phyloP scores from a whole-genome alignment of 2,329 filamentous ascomycete genomes.

The Helotiales sp. region DNA sequence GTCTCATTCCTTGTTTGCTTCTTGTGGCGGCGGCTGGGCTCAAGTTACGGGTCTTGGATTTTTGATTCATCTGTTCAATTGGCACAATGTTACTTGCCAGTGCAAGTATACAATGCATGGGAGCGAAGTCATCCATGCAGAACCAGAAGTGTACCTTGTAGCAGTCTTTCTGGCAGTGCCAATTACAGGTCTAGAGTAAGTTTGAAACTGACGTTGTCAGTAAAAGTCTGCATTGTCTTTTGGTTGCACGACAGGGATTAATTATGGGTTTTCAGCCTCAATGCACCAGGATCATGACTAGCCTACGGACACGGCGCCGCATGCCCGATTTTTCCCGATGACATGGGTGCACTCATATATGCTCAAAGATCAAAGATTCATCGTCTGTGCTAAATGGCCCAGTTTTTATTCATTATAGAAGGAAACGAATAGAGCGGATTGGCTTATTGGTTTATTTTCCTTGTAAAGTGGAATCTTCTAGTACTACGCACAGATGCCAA shows the following conservation, averaged over 20 bases:
- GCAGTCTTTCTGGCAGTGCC: not conserved
- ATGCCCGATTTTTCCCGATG: conserved; percentile 12
- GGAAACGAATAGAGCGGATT: not conserved
- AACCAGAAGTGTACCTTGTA: not conserved
- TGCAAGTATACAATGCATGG: not conserved
- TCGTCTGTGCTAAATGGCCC: not conserved
- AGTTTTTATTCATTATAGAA: not conserved
- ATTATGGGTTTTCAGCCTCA: conserved; percentile 23
- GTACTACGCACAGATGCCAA: not conserved
- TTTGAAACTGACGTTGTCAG: not conserved
- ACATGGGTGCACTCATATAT: not conserved
- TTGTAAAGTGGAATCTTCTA: not conserved
- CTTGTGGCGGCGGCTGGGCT: not conserved
- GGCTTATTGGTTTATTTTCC: not conserved
- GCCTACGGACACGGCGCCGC: not conserved
- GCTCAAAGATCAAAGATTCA: not conserved
- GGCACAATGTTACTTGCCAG: not conserved
- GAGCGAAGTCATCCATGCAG: not conserved
- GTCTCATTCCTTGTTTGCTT: conserved; percentile 19
- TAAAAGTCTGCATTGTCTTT: not conserved
- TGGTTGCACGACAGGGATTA: conserved; percentile 28
- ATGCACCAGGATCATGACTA: not conserved
- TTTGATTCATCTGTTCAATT: not conserved
- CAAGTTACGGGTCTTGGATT: not conserved
- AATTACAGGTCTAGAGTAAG: not conserved